A percentile compares a stretch with the other conserved stretches of the same genome.
These are phyloP conservation scores for Galium porrigens DNA, from an alignment of 305 asterid species.

Conservation along the genomic window DNA sequence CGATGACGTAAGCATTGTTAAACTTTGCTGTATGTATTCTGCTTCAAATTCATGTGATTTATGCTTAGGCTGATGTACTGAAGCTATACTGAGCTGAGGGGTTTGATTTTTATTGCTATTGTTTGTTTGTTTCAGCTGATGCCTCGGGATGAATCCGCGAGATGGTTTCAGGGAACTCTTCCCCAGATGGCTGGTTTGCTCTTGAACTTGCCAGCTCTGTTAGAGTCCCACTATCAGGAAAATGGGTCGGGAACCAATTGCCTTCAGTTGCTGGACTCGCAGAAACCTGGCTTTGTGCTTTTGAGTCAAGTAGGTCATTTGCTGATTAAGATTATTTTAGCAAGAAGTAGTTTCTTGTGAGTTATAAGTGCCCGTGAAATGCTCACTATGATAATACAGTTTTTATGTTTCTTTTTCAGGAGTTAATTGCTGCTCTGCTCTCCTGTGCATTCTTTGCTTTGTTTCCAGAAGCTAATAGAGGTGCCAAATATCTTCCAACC, in stretches of 20 bases:
- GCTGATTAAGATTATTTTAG: background rate
- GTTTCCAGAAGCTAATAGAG: slow-evolving; percentile 55
- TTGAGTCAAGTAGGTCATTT: slow-evolving; percentile 46
- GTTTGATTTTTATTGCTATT: background rate
- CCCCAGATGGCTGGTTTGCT: slow-evolving; percentile 58
- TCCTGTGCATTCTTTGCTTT: slow-evolving; percentile 71
- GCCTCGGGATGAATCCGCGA: slow-evolving; percentile 34
- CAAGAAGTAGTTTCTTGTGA: background rate
- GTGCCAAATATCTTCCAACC: slow-evolving; percentile 47
- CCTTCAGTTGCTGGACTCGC: slow-evolving; percentile 53
- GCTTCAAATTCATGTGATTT: background rate
- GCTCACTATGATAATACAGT: background rate
- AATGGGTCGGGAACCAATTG: slow-evolving; percentile 30
- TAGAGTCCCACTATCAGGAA: slow-evolving; percentile 52
- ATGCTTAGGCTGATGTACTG: background rate
- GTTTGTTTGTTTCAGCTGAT: slow-evolving; percentile 33
- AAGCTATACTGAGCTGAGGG: background rate
- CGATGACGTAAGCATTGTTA: slow-evolving; percentile 36
- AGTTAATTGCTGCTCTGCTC: slow-evolving; percentile 69
- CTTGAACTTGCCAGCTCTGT: slow-evolving; percentile 44
- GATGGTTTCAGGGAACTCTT: slow-evolving; percentile 53
- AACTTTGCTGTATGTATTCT: background rate
- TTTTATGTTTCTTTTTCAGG: slow-evolving; percentile 34
- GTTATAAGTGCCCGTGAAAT: background rate
- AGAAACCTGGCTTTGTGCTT: slow-evolving; percentile 50